A percentile compares a stretch with the other conserved stretches of the same genome.
Conservation (phyloP, 352 stramenopile species). For the Pythium periplocum region DNA sequence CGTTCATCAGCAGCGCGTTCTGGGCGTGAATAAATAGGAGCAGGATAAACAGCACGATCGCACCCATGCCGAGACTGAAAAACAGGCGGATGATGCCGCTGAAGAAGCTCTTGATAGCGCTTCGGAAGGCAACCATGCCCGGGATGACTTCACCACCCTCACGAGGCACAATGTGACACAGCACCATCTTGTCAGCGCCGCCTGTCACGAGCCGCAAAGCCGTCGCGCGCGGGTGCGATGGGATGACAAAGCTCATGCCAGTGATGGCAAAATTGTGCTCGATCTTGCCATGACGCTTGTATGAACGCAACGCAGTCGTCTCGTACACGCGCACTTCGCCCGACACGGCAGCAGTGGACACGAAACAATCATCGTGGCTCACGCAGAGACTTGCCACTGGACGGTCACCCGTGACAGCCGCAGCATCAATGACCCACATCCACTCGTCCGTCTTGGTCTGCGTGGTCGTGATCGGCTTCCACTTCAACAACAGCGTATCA, state of each 20-base stretch:
- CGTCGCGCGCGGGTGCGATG: conserved; percentile 25
- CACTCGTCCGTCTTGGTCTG: conserved; percentile 71
- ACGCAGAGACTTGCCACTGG: conserved; percentile 76
- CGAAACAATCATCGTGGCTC: conserved; percentile 64
- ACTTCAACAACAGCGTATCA: conserved; percentile 79
- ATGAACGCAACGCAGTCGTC: conserved; percentile 35
- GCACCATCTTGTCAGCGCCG: conserved; percentile 67
- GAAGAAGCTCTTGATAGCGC: conserved; percentile 19
- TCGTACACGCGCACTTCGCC: conserved; percentile 70
- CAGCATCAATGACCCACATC: conserved; percentile 52
- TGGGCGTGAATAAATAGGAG: conserved; percentile 75
- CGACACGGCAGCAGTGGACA: conserved; percentile 64
- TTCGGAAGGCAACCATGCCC: conserved; percentile 4
- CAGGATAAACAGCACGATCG: conserved; percentile 59
- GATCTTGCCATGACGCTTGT: conserved; percentile 44
- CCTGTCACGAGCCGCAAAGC: conserved; percentile 58
- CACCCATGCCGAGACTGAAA: conserved; percentile 41
- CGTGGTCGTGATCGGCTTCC: conserved; percentile 58
- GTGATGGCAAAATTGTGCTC: conserved; percentile 82
- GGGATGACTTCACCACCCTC: conserved; percentile 53
- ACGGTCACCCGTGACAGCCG: conserved; percentile 55
- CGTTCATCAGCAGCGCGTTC: conserved; percentile 39
- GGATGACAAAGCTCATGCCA: conserved; percentile 63
- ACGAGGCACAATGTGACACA: conserved; percentile 58
- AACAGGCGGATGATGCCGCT: conserved; percentile 30